Conservation (phyloP, 2,329 filamentous ascomycete species). For the Sodiomyces alkalinus region DNA sequence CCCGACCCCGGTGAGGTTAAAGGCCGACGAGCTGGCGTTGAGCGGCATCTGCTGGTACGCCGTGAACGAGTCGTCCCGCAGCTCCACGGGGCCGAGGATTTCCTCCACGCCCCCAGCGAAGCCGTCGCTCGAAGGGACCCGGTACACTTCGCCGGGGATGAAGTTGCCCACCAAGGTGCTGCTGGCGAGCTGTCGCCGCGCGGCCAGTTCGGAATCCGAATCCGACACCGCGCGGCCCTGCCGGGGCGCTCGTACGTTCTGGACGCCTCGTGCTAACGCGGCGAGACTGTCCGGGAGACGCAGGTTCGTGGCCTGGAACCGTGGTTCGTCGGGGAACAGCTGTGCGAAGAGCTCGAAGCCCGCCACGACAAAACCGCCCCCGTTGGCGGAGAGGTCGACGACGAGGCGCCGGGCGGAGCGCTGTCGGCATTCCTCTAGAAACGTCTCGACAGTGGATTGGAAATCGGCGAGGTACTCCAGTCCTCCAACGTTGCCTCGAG, state of each 20-base stretch:
- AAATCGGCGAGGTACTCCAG: conserved; percentile 15
- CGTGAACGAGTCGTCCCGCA: conserved; percentile 33
- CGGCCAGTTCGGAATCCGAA: conserved; percentile 19
- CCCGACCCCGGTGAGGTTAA: conserved; percentile 26
- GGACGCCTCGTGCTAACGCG: conserved; percentile 23
- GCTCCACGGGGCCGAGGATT: conserved; percentile 16
- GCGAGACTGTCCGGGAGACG: conserved; percentile 31
- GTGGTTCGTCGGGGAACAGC: conserved; percentile 34
- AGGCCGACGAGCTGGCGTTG: conserved; percentile 15
- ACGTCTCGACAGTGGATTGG: conserved; percentile 14
- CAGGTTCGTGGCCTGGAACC: conserved; percentile 34
- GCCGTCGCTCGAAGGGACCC: conserved; percentile 20
- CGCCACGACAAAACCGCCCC: conserved; percentile 41
- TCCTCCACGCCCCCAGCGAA: conserved; percentile 15
- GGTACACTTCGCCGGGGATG: conserved; percentile 28
- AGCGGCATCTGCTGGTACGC: conserved; percentile 26
- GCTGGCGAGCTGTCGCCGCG: conserved; percentile 29
- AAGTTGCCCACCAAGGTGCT: conserved; percentile 28
- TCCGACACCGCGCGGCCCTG: too few species aligned
- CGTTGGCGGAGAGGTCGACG: conserved; percentile 42
- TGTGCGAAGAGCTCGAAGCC: conserved; percentile 47
- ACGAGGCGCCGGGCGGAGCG: conserved; percentile 44
- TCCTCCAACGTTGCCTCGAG: conserved; percentile 6
- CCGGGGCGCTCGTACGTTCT: conserved; percentile 5
- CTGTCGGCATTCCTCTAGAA: conserved; percentile 16